Conservation (phyloP, 257 asterid species). For the Lycium barbarum region DNA sequence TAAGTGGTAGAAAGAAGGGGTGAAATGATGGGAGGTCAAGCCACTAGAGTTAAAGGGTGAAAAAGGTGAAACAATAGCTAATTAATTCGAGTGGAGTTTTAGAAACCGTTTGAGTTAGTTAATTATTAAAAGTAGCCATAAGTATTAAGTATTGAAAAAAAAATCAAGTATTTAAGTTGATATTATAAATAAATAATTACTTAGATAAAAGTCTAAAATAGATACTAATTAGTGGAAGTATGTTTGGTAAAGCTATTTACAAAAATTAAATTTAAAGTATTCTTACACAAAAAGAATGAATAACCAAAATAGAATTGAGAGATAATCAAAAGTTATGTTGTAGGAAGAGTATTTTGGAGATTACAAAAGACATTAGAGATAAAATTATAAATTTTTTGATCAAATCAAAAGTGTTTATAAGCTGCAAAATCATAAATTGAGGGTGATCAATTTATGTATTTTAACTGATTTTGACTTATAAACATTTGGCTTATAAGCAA, state of each 20-base stretch:
- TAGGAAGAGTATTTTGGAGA: not conserved
- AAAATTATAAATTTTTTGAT: too few species aligned
- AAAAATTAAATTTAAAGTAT: not conserved
- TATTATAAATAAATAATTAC: not conserved
- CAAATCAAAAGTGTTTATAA: too few species aligned
- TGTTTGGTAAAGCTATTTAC: not conserved
- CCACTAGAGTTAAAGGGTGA: constrained; percentile 65
- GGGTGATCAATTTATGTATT: not conserved
- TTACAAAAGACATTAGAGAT: too few species aligned
- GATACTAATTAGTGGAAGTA: not conserved
- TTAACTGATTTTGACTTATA: not conserved
- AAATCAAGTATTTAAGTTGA: not conserved
- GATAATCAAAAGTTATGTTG: not conserved
- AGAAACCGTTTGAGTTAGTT: not conserved
- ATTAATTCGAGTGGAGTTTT: not conserved
- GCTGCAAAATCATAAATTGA: too few species aligned
- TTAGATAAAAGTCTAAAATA: not conserved
- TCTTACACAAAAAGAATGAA: not conserved
- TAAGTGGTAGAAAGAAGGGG: constrained; percentile 26
- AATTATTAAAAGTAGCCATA: not conserved
- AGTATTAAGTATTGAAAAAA: not conserved
- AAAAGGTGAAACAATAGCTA: constrained; percentile 31
- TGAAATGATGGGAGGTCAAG: constrained; percentile 36
- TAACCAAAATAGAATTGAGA: not conserved
- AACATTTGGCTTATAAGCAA: too few species aligned